Percentiles rank a stretch among this genome's conserved stretches.
phyloP scores from a whole-genome alignment of 2,329 filamentous ascomycete species.

The Hypoxylon sp. region DNA sequence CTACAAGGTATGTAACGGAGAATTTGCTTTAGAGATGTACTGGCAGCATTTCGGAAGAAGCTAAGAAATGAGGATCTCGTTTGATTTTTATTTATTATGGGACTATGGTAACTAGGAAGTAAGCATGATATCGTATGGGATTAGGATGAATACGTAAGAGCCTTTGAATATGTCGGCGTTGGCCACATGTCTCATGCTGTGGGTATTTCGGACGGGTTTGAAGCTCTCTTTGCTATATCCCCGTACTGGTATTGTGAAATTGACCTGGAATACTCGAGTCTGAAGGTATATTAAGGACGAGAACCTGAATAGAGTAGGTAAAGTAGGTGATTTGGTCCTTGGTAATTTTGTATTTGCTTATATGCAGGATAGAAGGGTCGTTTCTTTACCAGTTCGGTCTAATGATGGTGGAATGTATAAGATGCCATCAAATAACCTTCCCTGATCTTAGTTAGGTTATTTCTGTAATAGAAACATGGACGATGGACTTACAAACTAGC shows the following conservation, averaged over 20 bases:
- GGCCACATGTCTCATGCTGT: background rate
- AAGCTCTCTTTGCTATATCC: background rate
- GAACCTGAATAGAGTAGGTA: background rate
- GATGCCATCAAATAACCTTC: background rate
- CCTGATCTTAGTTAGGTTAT: background rate
- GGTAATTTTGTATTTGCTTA: background rate
- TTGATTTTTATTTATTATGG: background rate
- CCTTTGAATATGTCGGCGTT: background rate
- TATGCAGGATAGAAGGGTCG: constrained; percentile 1
- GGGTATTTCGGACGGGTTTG: background rate
- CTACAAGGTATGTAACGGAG: background rate
- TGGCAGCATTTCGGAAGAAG: background rate
- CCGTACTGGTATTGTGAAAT: background rate
- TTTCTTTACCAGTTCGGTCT: constrained; percentile 7
- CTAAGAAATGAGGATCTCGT: background rate
- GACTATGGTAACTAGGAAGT: background rate
- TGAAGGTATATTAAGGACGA: background rate
- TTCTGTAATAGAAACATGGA: background rate
- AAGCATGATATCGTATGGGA: background rate
- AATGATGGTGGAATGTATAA: constrained; percentile 1
- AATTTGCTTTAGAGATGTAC: background rate
- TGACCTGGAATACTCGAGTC: background rate
- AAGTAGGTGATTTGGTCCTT: background rate
- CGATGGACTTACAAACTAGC: background rate
- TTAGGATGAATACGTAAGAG: background rate